Percentiles rank a stretch among this genome's conserved stretches.
phyloP scores from a whole-genome alignment of 768 basidiomycete species.

The Crassisporium funariophilum region DNA sequence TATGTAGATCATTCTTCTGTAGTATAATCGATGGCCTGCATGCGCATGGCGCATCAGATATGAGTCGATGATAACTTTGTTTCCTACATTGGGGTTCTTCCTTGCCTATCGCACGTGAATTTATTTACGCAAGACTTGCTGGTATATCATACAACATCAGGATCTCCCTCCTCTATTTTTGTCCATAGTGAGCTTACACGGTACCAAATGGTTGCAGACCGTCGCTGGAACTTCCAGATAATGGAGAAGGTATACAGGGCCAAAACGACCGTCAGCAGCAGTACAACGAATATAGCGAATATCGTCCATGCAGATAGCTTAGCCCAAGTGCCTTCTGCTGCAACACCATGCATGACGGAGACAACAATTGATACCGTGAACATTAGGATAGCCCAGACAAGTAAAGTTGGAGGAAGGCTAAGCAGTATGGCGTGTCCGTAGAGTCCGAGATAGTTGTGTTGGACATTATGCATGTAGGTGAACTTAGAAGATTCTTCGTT shows the following conservation, averaged over 20 bases:
- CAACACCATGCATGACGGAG: conserved; percentile 42
- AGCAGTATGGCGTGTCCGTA: conserved; percentile 53
- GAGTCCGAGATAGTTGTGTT: conserved; percentile 44
- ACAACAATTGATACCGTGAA: conserved; percentile 50
- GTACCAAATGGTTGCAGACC: conserved; percentile 22
- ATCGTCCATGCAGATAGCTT: conserved; percentile 41
- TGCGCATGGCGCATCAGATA: too few relatives aligned
- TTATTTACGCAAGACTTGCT: too few relatives aligned
- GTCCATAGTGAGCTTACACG: conserved; percentile 19
- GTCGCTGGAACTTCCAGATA: conserved; percentile 48
- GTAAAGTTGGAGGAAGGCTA: conserved; percentile 54
- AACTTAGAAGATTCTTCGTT: conserved; percentile 38
- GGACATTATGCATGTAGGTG: conserved; percentile 55
- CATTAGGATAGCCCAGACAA: conserved; percentile 54
- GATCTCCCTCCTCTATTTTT: not conserved
- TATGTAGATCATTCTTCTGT: too few relatives aligned
- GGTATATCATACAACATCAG: too few relatives aligned
- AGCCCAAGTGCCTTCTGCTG: conserved; percentile 19
- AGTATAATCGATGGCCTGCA: too few relatives aligned
- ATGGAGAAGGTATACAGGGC: conserved; percentile 51
- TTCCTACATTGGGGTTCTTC: too few relatives aligned
- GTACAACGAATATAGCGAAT: conserved; percentile 41
- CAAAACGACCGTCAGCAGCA: conserved; percentile 37
- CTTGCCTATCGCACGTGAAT: too few relatives aligned
- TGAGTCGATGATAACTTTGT: too few relatives aligned